phyloP scores from a whole-genome alignment of 1,139 yeast genomes.

The Suhomyces panamericanus region DNA sequence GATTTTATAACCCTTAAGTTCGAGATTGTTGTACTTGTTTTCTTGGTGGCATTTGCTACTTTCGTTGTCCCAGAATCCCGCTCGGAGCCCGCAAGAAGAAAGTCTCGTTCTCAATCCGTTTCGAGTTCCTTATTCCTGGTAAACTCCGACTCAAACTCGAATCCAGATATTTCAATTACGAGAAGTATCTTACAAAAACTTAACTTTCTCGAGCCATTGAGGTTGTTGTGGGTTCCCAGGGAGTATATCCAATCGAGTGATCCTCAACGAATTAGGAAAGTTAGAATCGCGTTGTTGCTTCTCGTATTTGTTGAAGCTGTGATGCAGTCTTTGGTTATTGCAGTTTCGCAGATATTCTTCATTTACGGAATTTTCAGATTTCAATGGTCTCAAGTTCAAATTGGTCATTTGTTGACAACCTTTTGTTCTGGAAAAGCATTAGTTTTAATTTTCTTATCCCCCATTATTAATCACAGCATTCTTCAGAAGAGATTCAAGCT shows the following conservation, averaged over 20 bases:
- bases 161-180: not conserved
- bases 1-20: slow-evolving; percentile 35
- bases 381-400: slow-evolving; percentile 57
- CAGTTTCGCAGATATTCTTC: slow-evolving; percentile 48
- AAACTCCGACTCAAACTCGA: not conserved
- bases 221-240: slow-evolving; percentile 37
- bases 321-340: slow-evolving; percentile 29
- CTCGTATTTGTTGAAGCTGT: slow-evolving; percentile 52
- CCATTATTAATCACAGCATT: slow-evolving; percentile 31
- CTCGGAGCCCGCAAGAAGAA: slow-evolving; percentile 33
- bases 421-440: slow-evolving; percentile 48
- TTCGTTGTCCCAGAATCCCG: slow-evolving; percentile 58
- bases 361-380: slow-evolving; percentile 61
- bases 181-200: slow-evolving; percentile 5
- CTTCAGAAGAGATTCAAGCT: slow-evolving; percentile 31
- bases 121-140: not conserved
- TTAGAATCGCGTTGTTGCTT: slow-evolving; percentile 38
- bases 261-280: slow-evolving; percentile 14
- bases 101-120: slow-evolving; percentile 46
- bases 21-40: slow-evolving; percentile 27
- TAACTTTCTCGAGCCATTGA: slow-evolving; percentile 50
- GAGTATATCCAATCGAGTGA: slow-evolving; percentile 26
- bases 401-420: slow-evolving; percentile 61
- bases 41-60: slow-evolving; percentile 31
- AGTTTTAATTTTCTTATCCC: slow-evolving; percentile 35